These are phyloP conservation scores for Mycocentrospora acerina DNA, from an alignment of 2,329 filamentous ascomycete genomes.

Conservation along the genomic window DNA sequence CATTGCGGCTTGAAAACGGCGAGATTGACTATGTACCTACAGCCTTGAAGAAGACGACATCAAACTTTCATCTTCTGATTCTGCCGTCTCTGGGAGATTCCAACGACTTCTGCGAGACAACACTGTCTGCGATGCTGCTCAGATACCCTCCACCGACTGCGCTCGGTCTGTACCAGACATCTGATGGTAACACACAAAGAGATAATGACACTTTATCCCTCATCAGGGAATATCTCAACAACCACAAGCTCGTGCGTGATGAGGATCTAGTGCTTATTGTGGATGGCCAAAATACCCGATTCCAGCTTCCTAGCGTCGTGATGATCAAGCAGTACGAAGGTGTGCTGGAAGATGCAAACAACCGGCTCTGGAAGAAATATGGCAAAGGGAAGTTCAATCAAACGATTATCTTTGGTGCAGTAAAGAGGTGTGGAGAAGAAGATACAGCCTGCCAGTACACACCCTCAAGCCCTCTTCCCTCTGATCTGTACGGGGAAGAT, in stretches of 20 bases:
- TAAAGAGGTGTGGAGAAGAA: conserved; percentile 54
- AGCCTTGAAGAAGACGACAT: conserved; percentile 34
- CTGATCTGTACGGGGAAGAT: conserved; percentile 51
- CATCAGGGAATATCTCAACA: conserved; percentile 52
- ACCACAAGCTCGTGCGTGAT: conserved; percentile 51
- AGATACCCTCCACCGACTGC: conserved; percentile 61
- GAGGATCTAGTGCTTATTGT: conserved; percentile 65
- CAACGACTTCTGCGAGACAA: conserved; percentile 57
- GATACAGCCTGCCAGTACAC: conserved; percentile 56
- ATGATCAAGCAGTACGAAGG: conserved; percentile 64
- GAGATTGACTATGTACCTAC: conserved; percentile 28
- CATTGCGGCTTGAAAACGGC: conserved; percentile 38
- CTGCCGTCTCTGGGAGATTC: conserved; percentile 53
- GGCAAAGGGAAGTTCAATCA: conserved; percentile 49
- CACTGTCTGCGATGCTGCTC: conserved; percentile 60
- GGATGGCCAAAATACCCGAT: conserved; percentile 65
- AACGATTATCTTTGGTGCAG: conserved; percentile 57
- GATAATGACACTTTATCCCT: conserved; percentile 50
- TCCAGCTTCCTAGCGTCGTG: conserved; percentile 65
- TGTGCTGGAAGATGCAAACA: conserved; percentile 56
- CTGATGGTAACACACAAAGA: conserved; percentile 26
- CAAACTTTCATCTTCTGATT: conserved; percentile 55
- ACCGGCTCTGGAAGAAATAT: conserved; percentile 53
- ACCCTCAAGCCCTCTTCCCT: conserved; percentile 54
- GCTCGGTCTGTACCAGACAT: conserved; percentile 47